These are phyloP conservation scores for Ploettnerulaceae sp. DNA, from an alignment of 2,329 filamentous ascomycete genomes.

Conservation along the genomic window DNA sequence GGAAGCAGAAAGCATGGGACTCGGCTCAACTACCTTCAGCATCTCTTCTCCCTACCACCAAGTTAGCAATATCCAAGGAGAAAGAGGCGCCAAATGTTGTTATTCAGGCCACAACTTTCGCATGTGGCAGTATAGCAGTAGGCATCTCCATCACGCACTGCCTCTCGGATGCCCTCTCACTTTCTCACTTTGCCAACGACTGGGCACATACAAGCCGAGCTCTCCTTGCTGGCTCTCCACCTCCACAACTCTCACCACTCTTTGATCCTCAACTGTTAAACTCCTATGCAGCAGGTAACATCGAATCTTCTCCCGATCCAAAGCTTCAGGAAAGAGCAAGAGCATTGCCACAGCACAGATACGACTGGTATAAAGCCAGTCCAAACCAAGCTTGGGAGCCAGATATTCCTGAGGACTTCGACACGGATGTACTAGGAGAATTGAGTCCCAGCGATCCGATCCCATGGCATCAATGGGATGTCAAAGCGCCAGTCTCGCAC, in stretches of 20 bases:
- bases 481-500: constrained; percentile 32
- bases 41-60: constrained; percentile 34
- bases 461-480: constrained; percentile 42
- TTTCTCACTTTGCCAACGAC: constrained; percentile 40
- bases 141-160: constrained; percentile 41
- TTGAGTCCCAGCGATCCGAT: constrained; percentile 33
- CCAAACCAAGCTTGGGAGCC: constrained; percentile 23
- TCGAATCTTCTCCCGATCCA: constrained; percentile 26
- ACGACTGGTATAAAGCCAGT: constrained; percentile 39
- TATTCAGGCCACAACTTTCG: constrained; percentile 40
- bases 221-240: constrained; percentile 1
- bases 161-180: constrained; percentile 41
- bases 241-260: constrained; percentile 28
- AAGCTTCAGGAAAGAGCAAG: constrained; percentile 32
- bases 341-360: constrained; percentile 42
- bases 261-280: constrained; percentile 42
- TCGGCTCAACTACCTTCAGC: constrained; percentile 32
- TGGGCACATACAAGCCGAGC: constrained; percentile 37
- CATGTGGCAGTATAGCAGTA: constrained; percentile 40
- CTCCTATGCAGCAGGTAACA: constrained; percentile 31
- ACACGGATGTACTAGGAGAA: constrained; percentile 20
- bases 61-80: constrained; percentile 33
- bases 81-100: constrained; percentile 29
- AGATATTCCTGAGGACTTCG: constrained; percentile 21
- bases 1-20: constrained; percentile 34